phyloP scores from a whole-genome alignment of 1,284 basidiomycete species.

The Cutaneotrichosporon mucoides region DNA sequence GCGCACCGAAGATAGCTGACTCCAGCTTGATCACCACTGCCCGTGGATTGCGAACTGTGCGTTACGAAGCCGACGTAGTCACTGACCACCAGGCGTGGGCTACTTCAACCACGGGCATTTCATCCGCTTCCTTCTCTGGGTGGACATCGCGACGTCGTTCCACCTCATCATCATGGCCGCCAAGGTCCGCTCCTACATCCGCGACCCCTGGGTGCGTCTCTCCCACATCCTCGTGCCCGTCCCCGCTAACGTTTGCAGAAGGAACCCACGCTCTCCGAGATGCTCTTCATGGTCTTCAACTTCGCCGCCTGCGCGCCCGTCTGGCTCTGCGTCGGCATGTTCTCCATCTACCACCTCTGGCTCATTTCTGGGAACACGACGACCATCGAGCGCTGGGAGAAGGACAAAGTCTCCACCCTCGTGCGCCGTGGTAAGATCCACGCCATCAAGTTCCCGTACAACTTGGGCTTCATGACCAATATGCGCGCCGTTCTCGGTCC shows the following conservation, averaged over 20 bases:
- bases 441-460: conserved; percentile 92
- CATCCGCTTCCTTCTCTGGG: conserved; percentile 84
- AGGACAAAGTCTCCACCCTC: conserved; percentile 84
- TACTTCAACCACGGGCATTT: conserved; percentile 87
- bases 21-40: conserved; percentile 30
- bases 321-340: conserved; percentile 74
- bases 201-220: conserved; percentile 34
- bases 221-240: not conserved
- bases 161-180: conserved; percentile 72
- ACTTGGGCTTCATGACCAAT: conserved; percentile 71
- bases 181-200: conserved; percentile 58
- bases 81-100: conserved; percentile 67
- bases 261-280: conserved; percentile 63
- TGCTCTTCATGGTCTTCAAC: conserved; percentile 83
- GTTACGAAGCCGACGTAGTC: conserved; percentile 6
- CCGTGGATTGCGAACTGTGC: conserved; percentile 6
- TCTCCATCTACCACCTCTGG: conserved; percentile 88
- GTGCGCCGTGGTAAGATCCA: conserved; percentile 78
- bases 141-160: conserved; percentile 69
- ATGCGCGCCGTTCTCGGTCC: conserved; percentile 70
- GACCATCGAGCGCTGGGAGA: conserved; percentile 97
- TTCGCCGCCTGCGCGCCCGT: conserved; percentile 82
- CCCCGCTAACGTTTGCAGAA: conserved; percentile 54
- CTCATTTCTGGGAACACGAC: conserved; percentile 78
- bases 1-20: no score